Conservation (phyloP, 148 eudicot genomes). For the Agrostemma githago region DNA sequence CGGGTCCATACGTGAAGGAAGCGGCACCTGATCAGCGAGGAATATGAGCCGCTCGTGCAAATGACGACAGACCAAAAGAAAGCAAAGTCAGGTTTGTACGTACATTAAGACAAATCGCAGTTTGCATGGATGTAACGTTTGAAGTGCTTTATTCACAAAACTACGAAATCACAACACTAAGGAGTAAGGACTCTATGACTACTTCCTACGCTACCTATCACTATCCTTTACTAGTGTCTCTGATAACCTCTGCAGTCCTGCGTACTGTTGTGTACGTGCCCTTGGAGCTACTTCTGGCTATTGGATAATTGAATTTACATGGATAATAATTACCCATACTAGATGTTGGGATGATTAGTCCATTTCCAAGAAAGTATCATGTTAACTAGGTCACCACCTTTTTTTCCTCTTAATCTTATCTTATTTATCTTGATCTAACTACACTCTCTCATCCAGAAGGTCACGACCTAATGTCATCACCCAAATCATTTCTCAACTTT, state of each 20-base stretch:
- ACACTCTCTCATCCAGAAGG: no score
- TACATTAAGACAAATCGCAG: not conserved
- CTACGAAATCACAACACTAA: not conserved
- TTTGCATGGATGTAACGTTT: constrained; percentile 44
- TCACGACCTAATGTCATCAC: no score
- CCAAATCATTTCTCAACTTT: no score
- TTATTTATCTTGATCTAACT: no score
- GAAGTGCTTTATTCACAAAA: not conserved
- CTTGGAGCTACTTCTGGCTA: not conserved
- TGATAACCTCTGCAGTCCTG: not conserved
- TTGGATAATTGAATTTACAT: not conserved
- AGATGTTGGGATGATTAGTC: no score
- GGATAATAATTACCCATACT: no score
- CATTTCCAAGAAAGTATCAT: no score
- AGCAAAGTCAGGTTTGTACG: constrained; percentile 4
- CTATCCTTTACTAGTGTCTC: not conserved
- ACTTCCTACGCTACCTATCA: constrained; percentile 38
- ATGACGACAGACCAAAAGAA: not conserved
- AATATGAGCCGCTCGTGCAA: constrained; percentile 41
- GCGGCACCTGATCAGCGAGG: constrained; percentile 49
- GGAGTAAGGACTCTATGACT: not conserved
- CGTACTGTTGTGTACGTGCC: not conserved
- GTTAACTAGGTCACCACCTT: no score
- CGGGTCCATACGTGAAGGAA: constrained; percentile 21
- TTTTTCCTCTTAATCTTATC: no score